phyloP scores from a whole-genome alignment of 495 filamentous ascomycete genomes.

The Aspergillus baeticus region DNA sequence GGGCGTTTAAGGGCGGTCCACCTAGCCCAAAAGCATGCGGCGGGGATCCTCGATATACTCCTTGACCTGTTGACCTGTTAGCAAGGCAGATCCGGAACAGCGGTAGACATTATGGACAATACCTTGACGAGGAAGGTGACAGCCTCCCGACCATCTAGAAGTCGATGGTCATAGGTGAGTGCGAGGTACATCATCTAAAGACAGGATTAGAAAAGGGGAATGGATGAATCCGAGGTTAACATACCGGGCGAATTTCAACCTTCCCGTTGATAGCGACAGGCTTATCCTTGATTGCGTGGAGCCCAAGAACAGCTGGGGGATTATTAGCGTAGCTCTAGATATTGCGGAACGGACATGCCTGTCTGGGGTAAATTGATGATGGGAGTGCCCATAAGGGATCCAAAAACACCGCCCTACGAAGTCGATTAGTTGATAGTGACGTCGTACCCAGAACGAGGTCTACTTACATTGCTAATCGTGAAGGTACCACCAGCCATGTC shows the following conservation, averaged over 20 bases:
- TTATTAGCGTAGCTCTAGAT: conserved; percentile 19
- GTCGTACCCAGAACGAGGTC: background rate
- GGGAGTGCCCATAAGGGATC: conserved; percentile 93
- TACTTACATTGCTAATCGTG: conserved; percentile 88
- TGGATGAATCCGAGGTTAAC: conserved; percentile 17
- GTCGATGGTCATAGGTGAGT: conserved; percentile 93
- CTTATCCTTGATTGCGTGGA: conserved; percentile 98
- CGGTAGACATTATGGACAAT: conserved; percentile 5
- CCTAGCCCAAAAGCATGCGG: conserved; percentile 75
- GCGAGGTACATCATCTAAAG: conserved; percentile 95
- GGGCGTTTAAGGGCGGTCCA: background rate
- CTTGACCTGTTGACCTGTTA: conserved; percentile 57
- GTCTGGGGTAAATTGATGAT: conserved; percentile 98
- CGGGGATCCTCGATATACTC: conserved; percentile 97
- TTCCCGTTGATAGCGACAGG: conserved; percentile 88
- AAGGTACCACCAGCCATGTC: conserved; percentile 99
- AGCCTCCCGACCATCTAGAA: conserved; percentile 92
- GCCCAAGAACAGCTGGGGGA: conserved; percentile 74
- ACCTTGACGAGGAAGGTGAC: conserved; percentile 96
- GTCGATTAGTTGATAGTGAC: conserved; percentile 20
- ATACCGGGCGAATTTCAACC: conserved; percentile 82
- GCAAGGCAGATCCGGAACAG: conserved; percentile 15
- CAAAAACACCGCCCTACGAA: conserved; percentile 64
- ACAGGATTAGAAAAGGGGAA: conserved; percentile 17
- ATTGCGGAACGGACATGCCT: conserved; percentile 34